Evolutionary conservation across 495 filamentous ascomycete species (phyloP), one percentile per base, ranked within the genome.

Genomic region (Elaphomyces granulatus): DNA sequence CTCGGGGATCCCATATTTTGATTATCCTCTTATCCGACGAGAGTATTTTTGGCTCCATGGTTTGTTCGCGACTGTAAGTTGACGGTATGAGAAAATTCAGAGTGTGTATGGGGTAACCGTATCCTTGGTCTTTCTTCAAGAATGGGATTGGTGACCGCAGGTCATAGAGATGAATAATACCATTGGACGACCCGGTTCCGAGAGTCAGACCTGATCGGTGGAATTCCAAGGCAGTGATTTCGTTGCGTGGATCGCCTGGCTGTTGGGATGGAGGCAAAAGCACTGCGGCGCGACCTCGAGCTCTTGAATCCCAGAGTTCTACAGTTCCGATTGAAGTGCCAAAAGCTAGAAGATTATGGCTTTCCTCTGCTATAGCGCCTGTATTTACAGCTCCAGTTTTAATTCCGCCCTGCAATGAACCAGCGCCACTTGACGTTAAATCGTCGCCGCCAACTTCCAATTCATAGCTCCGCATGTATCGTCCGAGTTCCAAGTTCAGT

Each of bases 261-360:
- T 58, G 55, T 12, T 67, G 58, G 32, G 59, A 47, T 4, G 64
- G 63, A 7, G 60, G 56, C 7, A 75, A 64, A 3, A 99, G 64
- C 15, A 86, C 65, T 16, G 83, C 86, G n/a, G 90, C 78, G 19
- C 86, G 71, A 41, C 75, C 77, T 52, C 84, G 80, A 39, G 77
- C 80, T 45, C 92, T 70, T 2, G 87, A 71, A 54, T 99, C 92
- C 81, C 84, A 99, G 46, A 96, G 86, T 47, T 96, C 92, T 20
- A 96, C 87, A 4, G 86, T 92, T n/a, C 92, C 88, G 30, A 83
- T 61, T 2, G 83, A 82, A n/a, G 92, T 96, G 21, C 92, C 92
- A 50, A 99, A 96, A 1, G 92, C 87, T 32, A 88, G 69, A 8
- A 99, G 68, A 32, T 86, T 87, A 55, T 99, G 92, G 32, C 83